phyloP scores from a whole-genome alignment of 2,329 filamentous ascomycete species.

The Lasiodiplodia theobromae region DNA sequence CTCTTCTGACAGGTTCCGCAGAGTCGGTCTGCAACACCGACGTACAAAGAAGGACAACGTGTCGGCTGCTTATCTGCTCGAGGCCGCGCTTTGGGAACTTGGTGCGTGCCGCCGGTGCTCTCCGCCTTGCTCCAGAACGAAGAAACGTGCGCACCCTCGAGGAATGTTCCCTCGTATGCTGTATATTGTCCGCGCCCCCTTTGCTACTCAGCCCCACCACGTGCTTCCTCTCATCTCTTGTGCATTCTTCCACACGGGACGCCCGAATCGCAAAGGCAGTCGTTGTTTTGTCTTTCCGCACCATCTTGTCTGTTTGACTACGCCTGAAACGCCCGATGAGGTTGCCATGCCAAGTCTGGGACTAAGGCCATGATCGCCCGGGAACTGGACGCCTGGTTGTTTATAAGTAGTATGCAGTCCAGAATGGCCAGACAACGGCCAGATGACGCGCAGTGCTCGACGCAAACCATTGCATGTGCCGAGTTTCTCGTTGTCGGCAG shows the following conservation, averaged over 20 bases:
- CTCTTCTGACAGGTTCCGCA: slow-evolving; percentile 19
- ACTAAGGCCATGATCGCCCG: slow-evolving; percentile 11
- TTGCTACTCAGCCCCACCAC: not conserved
- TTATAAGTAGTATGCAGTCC: not conserved
- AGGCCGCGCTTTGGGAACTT: not conserved
- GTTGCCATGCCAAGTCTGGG: not conserved
- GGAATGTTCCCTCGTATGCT: too few relatives aligned
- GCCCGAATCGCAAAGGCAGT: not conserved
- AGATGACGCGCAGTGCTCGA: slow-evolving; percentile 5
- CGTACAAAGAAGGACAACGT: slow-evolving; percentile 16
- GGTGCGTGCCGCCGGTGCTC: not conserved
- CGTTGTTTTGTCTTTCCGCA: slow-evolving; percentile 7
- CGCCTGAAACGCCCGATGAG: not conserved
- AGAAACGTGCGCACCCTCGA: too few relatives aligned
- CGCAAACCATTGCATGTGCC: not conserved
- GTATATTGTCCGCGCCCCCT: not conserved
- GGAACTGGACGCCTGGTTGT: slow-evolving; percentile 4
- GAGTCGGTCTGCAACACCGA: slow-evolving; percentile 19
- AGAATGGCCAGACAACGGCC: not conserved
- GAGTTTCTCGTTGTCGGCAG: not conserved
- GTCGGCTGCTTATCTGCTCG: slow-evolving; percentile 24
- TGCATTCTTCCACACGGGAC: not conserved
- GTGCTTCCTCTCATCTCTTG: not conserved
- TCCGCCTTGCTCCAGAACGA: slow-evolving; percentile 1
- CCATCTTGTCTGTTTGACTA: not conserved